Evolutionary conservation across 2,329 filamentous ascomycete genomes (phyloP).

Genomic region (Botryotinia convoluta): DNA sequence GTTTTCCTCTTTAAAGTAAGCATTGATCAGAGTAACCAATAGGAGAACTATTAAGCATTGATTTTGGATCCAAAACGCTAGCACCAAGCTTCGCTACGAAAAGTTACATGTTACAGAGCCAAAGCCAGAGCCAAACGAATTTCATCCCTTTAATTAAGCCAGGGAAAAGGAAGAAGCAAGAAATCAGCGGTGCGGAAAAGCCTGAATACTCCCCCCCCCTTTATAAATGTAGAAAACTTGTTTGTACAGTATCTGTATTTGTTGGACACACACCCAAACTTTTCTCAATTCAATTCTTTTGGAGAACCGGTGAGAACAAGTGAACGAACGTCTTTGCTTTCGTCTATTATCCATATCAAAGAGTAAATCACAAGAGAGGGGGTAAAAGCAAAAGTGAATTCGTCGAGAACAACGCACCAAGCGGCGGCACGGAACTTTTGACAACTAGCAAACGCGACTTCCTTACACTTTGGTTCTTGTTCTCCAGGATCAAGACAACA

Average conservation of each 20-base stretch:
- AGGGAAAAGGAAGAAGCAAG: slow-evolving; percentile 9
- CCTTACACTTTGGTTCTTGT: slow-evolving; percentile 4
- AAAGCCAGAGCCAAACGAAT: slow-evolving; percentile 11
- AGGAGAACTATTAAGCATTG: not conserved
- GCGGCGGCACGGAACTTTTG: slow-evolving; percentile 4
- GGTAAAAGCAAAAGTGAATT: slow-evolving; percentile 5
- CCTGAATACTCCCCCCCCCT: not conserved
- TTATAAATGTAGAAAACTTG: slow-evolving; percentile 1
- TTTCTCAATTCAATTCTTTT: not conserved
- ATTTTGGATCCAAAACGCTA: slow-evolving; percentile 11
- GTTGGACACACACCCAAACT: not conserved
- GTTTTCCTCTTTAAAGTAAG: not conserved
- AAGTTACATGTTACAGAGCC: slow-evolving; percentile 10
- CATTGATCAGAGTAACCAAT: slow-evolving; percentile 1
- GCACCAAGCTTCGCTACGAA: slow-evolving; percentile 15
- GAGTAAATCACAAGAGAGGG: not conserved
- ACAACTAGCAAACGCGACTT: slow-evolving; percentile 1
- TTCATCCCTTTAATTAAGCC: slow-evolving; percentile 19
- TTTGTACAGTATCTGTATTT: not conserved
- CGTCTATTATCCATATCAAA: not conserved
- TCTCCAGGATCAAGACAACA: slow-evolving; percentile 14
- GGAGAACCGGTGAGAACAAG: not conserved
- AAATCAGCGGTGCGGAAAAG: slow-evolving; percentile 6
- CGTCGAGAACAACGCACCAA: slow-evolving; percentile 6
- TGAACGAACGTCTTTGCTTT: not conserved